A percentile compares a stretch with the other conserved stretches of the same genome.
These are phyloP conservation scores for Pachyrhizus erosus DNA, from an alignment of 306 rosid species.

Conservation along the genomic window DNA sequence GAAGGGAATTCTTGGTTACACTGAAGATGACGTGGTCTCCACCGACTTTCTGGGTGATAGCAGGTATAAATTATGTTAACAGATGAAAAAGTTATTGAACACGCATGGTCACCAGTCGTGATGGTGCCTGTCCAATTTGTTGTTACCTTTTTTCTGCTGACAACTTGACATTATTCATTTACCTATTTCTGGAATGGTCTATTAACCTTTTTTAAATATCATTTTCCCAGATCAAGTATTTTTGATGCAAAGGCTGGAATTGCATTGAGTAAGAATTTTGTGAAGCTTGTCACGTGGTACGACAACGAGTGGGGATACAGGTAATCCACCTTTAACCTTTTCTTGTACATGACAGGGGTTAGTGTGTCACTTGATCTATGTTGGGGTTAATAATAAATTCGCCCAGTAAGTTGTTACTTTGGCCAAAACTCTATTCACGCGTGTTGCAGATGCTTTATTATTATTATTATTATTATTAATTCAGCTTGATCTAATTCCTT, in stretches of 20 bases:
- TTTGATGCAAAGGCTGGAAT: slow-evolving; percentile 86
- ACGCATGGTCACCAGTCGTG: neutral
- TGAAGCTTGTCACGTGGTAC: slow-evolving; percentile 74
- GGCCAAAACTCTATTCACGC: neutral
- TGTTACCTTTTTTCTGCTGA: neutral
- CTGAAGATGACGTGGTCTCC: slow-evolving; percentile 78
- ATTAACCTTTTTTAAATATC: neutral
- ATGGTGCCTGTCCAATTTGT: neutral
- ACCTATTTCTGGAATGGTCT: neutral
- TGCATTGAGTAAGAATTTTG: slow-evolving; percentile 59
- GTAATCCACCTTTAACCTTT: slow-evolving; percentile 41
- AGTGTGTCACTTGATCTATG: neutral
- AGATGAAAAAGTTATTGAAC: neutral
- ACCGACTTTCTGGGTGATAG: slow-evolving; percentile 71
- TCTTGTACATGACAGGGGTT: neutral
- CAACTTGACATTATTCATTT: neutral
- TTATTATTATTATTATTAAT: neutral
- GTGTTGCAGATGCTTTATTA: neutral
- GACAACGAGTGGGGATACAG: slow-evolving; percentile 90
- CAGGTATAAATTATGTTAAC: slow-evolving; percentile 50
- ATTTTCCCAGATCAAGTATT: slow-evolving; percentile 69
- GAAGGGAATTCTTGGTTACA: slow-evolving; percentile 79
- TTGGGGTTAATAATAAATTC: neutral
- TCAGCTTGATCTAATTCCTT: slow-evolving; percentile 2
- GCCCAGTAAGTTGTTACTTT: neutral